phyloP scores from a whole-genome alignment of 768 basidiomycete species.

The Xerocomus brunneocitrinus region DNA sequence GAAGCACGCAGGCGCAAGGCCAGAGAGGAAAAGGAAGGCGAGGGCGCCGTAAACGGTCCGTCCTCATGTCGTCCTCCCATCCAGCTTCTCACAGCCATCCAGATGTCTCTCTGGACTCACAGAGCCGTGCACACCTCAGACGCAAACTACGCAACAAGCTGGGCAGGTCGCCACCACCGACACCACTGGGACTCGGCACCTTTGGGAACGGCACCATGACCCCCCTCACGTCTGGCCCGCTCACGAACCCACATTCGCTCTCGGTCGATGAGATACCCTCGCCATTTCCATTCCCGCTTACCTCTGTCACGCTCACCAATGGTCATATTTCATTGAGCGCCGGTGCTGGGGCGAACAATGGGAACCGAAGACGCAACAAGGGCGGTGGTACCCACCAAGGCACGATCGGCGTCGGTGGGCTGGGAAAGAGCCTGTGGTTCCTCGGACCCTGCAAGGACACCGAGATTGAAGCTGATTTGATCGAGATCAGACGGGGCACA shows the following conservation, averaged over 20 bases:
- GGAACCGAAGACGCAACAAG: constrained; percentile 23
- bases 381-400: constrained; percentile 40
- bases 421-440: constrained; percentile 67
- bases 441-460: constrained; percentile 56
- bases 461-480: constrained; percentile 73
- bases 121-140: constrained; percentile 75
- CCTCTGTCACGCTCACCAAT: constrained; percentile 43
- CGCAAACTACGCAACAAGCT: constrained; percentile 81
- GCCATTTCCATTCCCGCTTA: constrained; percentile 74
- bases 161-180: constrained; percentile 76
- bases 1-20: too few species aligned
- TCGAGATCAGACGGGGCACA: constrained; percentile 72
- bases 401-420: constrained; percentile 54
- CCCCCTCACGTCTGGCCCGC: constrained; percentile 63
- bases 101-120: constrained; percentile 30
- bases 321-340: constrained; percentile 31
- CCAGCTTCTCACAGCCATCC: too few species aligned
- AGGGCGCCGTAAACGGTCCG: too few species aligned
- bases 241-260: constrained; percentile 79
- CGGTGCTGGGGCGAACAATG: constrained; percentile 38
- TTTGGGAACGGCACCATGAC: constrained; percentile 41
- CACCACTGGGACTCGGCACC: constrained; percentile 47
- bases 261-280: constrained; percentile 42
- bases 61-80: too few species aligned
- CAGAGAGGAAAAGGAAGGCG: constrained; percentile 31